A percentile compares a stretch with the other conserved stretches of the same genome.
phyloP scores from a whole-genome alignment of 2,329 filamentous ascomycete species.

The Leptographium radiaticola region DNA sequence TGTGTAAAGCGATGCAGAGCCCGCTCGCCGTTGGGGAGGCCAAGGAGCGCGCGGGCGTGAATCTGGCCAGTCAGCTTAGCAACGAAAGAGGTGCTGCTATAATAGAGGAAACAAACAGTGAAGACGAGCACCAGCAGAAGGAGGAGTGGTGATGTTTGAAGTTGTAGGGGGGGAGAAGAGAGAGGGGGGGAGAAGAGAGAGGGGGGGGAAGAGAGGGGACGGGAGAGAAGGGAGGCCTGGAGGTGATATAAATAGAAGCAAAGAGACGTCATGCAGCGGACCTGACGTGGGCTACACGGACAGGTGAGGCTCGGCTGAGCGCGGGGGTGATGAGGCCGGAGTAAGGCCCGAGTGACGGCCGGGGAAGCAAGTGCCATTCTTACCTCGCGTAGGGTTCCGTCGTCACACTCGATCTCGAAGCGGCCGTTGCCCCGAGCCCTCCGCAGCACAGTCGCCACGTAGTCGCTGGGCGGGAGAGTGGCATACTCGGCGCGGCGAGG shows the following conservation, averaged over 20 bases:
- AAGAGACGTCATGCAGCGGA: not conserved
- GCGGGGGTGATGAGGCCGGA: not conserved
- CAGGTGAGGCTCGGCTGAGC: no score
- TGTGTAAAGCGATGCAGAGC: constrained; percentile 7
- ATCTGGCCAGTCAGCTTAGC: not conserved
- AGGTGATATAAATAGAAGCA: not conserved
- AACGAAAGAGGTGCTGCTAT: no score
- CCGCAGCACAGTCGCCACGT: constrained; percentile 6
- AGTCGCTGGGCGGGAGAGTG: constrained; percentile 6
- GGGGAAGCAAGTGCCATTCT: not conserved
- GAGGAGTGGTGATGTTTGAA: not conserved
- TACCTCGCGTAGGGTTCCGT: constrained; percentile 9
- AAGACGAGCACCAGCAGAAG: not conserved
- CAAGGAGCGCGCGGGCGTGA: not conserved
- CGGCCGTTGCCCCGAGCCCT: constrained; percentile 5
- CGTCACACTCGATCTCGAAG: constrained; percentile 11
- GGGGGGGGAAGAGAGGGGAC: not conserved
- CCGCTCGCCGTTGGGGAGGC: constrained; percentile 10
- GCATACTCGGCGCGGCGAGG: constrained; percentile 6
- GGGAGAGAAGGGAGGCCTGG: no score
- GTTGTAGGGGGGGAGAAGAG: no score
- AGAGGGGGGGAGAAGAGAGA: no score
- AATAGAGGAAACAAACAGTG: not conserved
- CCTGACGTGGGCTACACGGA: not conserved
- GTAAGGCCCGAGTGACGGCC: not conserved